Conservation (phyloP, 2,329 filamentous ascomycete species). For the Aspergillus calidoustus region DNA sequence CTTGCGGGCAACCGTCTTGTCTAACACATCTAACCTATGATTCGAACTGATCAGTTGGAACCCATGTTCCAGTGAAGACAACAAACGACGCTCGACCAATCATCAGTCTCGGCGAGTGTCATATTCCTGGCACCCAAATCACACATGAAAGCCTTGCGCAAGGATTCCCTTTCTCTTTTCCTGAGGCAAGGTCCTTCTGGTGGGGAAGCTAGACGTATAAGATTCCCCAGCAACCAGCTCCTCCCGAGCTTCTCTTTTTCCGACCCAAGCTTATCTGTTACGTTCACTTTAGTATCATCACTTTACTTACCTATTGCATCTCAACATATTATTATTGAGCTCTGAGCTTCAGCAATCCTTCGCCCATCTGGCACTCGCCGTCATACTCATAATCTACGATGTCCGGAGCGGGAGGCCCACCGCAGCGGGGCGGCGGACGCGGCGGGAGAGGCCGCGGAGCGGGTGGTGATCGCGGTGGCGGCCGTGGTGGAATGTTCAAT, state of each 20-base stretch:
- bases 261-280: background rate
- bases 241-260: background rate
- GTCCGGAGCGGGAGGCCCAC: conserved; percentile 23
- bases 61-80: conserved; percentile 1
- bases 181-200: conserved; percentile 4
- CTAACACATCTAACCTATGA: background rate
- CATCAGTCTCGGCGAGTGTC: background rate
- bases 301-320: background rate
- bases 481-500: conserved; percentile 26
- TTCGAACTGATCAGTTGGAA: background rate
- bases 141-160: background rate
- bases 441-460: conserved; percentile 19
- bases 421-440: conserved; percentile 19
- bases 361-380: background rate
- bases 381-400: conserved; percentile 13
- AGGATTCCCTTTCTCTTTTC: background rate
- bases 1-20: background rate
- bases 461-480: conserved; percentile 20
- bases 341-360: background rate
- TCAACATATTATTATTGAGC: background rate
- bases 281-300: background rate
- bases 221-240: background rate
- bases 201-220: conserved; percentile 10
- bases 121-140: background rate
- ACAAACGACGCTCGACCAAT: conserved; percentile 5